These are phyloP conservation scores for Sinapis alba DNA, from an alignment of 441 rosid genomes.

Conservation along the genomic window DNA sequence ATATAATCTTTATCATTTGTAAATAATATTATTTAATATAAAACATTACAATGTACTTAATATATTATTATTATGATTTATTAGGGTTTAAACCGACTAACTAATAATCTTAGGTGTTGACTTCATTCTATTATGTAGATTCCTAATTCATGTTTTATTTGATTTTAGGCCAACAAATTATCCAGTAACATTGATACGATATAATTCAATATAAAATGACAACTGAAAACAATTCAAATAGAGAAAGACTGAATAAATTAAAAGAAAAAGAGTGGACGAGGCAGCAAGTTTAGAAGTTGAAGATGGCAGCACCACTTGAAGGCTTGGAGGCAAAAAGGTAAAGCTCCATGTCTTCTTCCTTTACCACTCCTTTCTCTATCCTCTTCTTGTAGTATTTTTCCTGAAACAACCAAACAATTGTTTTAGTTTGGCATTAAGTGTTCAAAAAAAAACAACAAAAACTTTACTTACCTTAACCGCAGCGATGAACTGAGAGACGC, in stretches of 20 bases:
- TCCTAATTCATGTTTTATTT: too few relatives aligned
- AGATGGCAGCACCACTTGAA: slow-evolving; percentile 93
- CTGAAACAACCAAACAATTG: slow-evolving; percentile 44
- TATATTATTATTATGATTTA: too few relatives aligned
- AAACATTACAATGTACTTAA: too few relatives aligned
- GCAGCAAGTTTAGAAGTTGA: slow-evolving; percentile 56
- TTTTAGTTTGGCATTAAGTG: too few relatives aligned
- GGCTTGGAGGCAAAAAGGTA: slow-evolving; percentile 97
- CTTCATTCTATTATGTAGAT: too few relatives aligned
- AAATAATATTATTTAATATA: too few relatives aligned
- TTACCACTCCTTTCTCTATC: slow-evolving; percentile 72
- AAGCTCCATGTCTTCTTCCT: slow-evolving; percentile 75
- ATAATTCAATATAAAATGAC: not conserved
- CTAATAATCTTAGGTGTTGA: too few relatives aligned
- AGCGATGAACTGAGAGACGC: slow-evolving; percentile 81
- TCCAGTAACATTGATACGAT: slow-evolving; percentile 5
- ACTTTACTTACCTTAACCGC: slow-evolving; percentile 66
- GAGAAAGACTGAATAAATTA: not conserved
- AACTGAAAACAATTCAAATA: slow-evolving; percentile 1
- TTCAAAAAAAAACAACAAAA: too few relatives aligned
- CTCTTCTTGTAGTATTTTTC: slow-evolving; percentile 80
- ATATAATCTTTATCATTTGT: too few relatives aligned
- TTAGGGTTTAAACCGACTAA: too few relatives aligned
- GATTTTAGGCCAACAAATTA: slow-evolving; percentile 1
- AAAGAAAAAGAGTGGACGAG: not conserved